Conservation (phyloP, 768 basidiomycete genomes). For the Phlegmacium glaucopus region DNA sequence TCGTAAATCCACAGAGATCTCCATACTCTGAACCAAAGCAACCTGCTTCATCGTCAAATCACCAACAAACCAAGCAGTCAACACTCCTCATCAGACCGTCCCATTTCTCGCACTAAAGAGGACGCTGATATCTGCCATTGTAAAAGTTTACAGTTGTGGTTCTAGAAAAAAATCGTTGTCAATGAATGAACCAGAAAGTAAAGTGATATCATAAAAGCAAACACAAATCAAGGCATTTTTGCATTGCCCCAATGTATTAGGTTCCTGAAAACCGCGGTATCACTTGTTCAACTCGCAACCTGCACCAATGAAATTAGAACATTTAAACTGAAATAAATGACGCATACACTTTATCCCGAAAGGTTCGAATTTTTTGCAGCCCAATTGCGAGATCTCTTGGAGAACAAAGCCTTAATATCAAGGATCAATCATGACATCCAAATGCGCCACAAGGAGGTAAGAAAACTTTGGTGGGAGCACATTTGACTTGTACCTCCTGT, state of each 20-base stretch:
- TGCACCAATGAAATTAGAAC: conserved; percentile 23
- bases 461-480: conserved; percentile 82
- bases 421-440: neutral
- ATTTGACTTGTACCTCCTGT: conserved; percentile 47
- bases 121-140: no score
- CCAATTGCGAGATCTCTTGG: conserved; percentile 86
- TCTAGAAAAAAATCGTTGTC: conserved; percentile 33
- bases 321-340: neutral
- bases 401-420: conserved; percentile 72
- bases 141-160: conserved; percentile 65
- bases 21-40: no score
- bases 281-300: conserved; percentile 92
- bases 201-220: conserved; percentile 16
- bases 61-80: no score
- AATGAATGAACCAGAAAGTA: neutral
- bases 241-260: conserved; percentile 72
- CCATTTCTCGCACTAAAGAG: conserved; percentile 86
- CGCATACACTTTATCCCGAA: conserved; percentile 72
- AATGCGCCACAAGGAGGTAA: neutral
- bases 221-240: conserved; percentile 81
- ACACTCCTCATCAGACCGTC: conserved; percentile 90
- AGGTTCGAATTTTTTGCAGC: conserved; percentile 66
- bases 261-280: conserved; percentile 69
- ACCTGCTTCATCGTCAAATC: no score
- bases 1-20: no score